These are phyloP conservation scores for Neurospora cerealis DNA, from an alignment of 495 filamentous ascomycete species.

Conservation along the genomic window DNA sequence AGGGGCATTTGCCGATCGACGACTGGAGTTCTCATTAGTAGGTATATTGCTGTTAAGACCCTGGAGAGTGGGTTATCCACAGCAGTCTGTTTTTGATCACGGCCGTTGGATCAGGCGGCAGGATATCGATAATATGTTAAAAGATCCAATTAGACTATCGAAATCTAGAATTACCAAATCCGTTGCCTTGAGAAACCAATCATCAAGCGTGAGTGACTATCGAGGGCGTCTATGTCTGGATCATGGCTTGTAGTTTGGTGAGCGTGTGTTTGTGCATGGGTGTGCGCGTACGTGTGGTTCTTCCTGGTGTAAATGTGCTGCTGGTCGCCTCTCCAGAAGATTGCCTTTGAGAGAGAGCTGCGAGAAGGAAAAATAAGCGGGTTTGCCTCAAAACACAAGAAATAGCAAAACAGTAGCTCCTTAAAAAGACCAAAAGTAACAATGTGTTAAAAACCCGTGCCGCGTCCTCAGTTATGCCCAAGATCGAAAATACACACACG, in stretches of 20 bases:
- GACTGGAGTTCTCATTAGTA: not conserved
- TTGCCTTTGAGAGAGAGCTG: not conserved
- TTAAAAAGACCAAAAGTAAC: not conserved
- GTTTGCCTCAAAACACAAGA: not conserved
- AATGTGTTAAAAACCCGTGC: constrained; percentile 1
- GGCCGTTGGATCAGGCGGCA: not conserved
- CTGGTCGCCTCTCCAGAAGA: not conserved
- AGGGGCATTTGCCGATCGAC: not conserved
- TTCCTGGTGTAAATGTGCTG: not conserved
- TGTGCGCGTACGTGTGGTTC: not conserved
- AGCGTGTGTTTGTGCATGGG: not conserved
- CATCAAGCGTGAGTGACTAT: not conserved
- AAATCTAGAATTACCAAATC: not conserved
- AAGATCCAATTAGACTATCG: not conserved
- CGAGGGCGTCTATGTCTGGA: not conserved
- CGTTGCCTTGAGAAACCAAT: not conserved
- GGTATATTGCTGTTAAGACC: not conserved
- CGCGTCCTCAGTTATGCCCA: constrained; percentile 20
- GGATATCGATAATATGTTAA: not conserved
- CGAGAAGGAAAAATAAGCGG: not conserved
- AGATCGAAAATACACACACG: constrained; percentile 22
- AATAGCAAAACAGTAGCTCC: not conserved
- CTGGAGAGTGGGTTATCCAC: not conserved
- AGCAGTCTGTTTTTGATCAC: not conserved
- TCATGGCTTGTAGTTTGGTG: not conserved